phyloP scores from a whole-genome alignment of 2,329 filamentous ascomycete genomes.

The Orbilia ellipsospora region DNA sequence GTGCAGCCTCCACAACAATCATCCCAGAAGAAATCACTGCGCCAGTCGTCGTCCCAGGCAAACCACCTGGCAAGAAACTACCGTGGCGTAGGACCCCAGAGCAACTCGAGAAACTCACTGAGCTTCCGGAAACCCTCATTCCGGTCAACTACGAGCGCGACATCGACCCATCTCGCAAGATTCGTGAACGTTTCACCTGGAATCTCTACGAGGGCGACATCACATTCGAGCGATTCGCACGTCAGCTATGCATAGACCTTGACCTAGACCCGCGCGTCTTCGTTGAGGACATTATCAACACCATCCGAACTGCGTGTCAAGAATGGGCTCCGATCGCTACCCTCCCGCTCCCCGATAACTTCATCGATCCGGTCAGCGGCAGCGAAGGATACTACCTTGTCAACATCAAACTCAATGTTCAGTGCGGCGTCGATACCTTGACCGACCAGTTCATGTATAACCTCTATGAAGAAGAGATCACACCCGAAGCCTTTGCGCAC shows the following conservation, averaged over 20 bases:
- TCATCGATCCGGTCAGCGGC: constrained; percentile 49
- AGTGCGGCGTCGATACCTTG: constrained; percentile 88
- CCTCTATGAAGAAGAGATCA: constrained; percentile 86
- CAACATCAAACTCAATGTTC: constrained; percentile 89
- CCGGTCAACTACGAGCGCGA: constrained; percentile 97
- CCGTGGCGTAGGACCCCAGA: constrained; percentile 66
- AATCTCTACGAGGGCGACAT: constrained; percentile 94
- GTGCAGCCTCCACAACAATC: constrained; percentile 34
- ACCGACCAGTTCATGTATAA: constrained; percentile 95
- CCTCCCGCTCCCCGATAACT: constrained; percentile 70
- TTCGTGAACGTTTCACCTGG: constrained; percentile 97
- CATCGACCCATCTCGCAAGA: constrained; percentile 76
- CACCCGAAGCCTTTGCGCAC: constrained; percentile 90
- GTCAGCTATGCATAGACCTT: constrained; percentile 87
- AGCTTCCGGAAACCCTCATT: constrained; percentile 87
- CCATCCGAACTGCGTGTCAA: constrained; percentile 93
- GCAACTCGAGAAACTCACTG: constrained; percentile 74
- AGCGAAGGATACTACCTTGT: constrained; percentile 61
- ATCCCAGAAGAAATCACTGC: constrained; percentile 56
- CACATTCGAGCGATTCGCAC: constrained; percentile 96
- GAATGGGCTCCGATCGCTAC: constrained; percentile 95
- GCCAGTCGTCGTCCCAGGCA: constrained; percentile 55
- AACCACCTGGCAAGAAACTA: constrained; percentile 42
- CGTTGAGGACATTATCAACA: constrained; percentile 84
- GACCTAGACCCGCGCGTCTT: constrained; percentile 78